Evolutionary conservation across 164 flowering plant genomes (phyloP).

Genomic region (Stephania cephalantha): DNA sequence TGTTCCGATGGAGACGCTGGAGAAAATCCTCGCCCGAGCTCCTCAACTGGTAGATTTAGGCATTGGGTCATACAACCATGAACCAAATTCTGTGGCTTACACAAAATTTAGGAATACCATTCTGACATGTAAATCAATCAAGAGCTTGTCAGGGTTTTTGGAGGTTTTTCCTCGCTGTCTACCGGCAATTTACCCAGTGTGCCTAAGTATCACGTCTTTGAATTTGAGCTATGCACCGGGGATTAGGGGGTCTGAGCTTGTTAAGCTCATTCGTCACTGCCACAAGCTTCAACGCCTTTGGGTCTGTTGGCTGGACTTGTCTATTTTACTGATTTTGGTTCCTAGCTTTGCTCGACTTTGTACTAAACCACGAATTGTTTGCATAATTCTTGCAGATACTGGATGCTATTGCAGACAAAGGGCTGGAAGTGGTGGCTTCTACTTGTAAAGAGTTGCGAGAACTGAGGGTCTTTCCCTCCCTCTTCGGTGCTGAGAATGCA

Average conservation of each 20-base stretch:
- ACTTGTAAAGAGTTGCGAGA: slow-evolving; percentile 76
- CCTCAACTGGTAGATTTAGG: slow-evolving; percentile 78
- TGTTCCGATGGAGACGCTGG: slow-evolving; percentile 55
- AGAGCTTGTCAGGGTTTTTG: slow-evolving; percentile 79
- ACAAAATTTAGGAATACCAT: slow-evolving; percentile 28
- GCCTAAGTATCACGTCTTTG: slow-evolving; percentile 56
- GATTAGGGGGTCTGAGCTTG: slow-evolving; percentile 42
- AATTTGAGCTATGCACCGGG: slow-evolving; percentile 81
- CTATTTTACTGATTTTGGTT: background rate
- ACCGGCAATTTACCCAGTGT: slow-evolving; percentile 48
- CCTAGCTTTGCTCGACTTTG: background rate
- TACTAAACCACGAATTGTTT: background rate
- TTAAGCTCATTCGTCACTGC: slow-evolving; percentile 53
- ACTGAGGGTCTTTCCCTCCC: slow-evolving; percentile 80
- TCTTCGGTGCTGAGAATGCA: slow-evolving; percentile 37
- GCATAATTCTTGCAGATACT: slow-evolving; percentile 44
- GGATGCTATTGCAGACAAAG: slow-evolving; percentile 81
- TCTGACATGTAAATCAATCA: slow-evolving; percentile 44
- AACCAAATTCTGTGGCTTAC: slow-evolving; percentile 41
- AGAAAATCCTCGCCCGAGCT: slow-evolving; percentile 47
- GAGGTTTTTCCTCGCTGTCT: slow-evolving; percentile 53
- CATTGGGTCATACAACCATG: slow-evolving; percentile 49
- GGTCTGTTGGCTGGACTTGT: slow-evolving; percentile 35
- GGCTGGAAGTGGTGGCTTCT: slow-evolving; percentile 64
- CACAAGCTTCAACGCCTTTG: slow-evolving; percentile 68